phyloP scores from a whole-genome alignment of 164 flowering plant species.

The Berberis thunbergii region DNA sequence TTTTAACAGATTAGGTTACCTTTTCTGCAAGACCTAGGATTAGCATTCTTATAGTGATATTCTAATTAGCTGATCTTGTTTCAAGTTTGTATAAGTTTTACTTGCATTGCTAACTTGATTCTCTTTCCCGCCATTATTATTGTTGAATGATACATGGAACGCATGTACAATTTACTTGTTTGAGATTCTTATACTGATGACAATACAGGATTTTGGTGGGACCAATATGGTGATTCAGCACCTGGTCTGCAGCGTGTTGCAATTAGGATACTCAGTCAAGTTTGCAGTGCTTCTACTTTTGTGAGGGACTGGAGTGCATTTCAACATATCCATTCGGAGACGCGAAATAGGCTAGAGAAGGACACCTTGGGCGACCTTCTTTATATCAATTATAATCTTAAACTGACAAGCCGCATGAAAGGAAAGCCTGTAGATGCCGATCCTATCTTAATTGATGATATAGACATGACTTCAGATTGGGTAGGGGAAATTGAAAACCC shows the following conservation, averaged over 20 bases:
- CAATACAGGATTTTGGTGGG: slow-evolving; percentile 86
- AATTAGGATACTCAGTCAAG: slow-evolving; percentile 80
- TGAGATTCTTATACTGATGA: no score
- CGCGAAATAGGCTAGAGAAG: slow-evolving; percentile 76
- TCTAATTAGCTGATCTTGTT: not conserved
- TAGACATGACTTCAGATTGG: slow-evolving; percentile 97
- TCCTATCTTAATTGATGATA: slow-evolving; percentile 68
- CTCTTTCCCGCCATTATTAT: no score
- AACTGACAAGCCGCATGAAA: slow-evolving; percentile 44
- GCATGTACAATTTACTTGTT: not conserved
- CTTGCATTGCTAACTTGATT: not conserved
- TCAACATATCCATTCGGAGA: slow-evolving; percentile 77
- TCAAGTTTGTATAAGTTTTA: no score
- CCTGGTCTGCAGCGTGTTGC: slow-evolving; percentile 83
- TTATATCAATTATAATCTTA: slow-evolving; percentile 73
- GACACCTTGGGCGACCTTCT: slow-evolving; percentile 66
- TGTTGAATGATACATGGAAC: not conserved
- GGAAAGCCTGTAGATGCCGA: slow-evolving; percentile 46
- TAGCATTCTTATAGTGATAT: no score
- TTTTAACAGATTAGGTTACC: no score
- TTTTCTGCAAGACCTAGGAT: no score
- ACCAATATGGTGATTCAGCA: slow-evolving; percentile 81
- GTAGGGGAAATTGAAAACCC: slow-evolving; percentile 79
- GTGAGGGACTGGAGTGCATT: slow-evolving; percentile 75
- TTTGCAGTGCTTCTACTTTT: slow-evolving; percentile 63